These are phyloP conservation scores for Calonectria ilicicola DNA, from an alignment of 2,329 filamentous ascomycete genomes.

Conservation along the genomic window DNA sequence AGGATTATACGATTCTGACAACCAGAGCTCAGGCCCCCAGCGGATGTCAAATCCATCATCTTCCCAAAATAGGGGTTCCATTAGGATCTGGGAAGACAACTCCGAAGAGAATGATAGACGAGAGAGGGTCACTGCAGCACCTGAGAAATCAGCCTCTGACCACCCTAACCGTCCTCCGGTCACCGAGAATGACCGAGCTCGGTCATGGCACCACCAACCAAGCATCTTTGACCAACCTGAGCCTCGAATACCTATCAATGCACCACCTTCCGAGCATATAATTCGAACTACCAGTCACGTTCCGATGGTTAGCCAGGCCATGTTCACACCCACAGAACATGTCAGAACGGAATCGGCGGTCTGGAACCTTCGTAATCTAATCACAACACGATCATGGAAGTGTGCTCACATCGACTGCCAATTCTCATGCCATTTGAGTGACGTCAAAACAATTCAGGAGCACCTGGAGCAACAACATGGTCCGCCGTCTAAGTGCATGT, in stretches of 20 bases:
- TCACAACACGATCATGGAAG: conserved; percentile 43
- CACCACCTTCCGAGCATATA: conserved; percentile 48
- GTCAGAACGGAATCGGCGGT: conserved; percentile 45
- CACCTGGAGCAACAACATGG: conserved; percentile 53
- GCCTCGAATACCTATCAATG: conserved; percentile 33
- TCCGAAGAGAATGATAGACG: neutral
- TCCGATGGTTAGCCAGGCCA: conserved; percentile 51
- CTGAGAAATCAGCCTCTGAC: neutral
- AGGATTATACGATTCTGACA: too few relatives aligned
- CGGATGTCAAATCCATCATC: neutral
- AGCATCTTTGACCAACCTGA: conserved; percentile 30
- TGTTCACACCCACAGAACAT: conserved; percentile 57
- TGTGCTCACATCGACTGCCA: conserved; percentile 55
- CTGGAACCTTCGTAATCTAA: conserved; percentile 20
- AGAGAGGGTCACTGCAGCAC: neutral
- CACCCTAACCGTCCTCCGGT: neutral
- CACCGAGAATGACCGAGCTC: neutral
- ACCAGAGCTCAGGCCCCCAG: too few relatives aligned
- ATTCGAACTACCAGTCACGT: conserved; percentile 48
- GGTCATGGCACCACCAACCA: conserved; percentile 40
- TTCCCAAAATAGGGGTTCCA: neutral
- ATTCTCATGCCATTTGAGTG: conserved; percentile 46
- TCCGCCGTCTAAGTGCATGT: conserved; percentile 47
- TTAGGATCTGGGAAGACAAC: neutral
- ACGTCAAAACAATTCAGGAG: conserved; percentile 45